Conservation (phyloP, 2,329 filamentous ascomycete genomes). For the Penicillium sp. region DNA sequence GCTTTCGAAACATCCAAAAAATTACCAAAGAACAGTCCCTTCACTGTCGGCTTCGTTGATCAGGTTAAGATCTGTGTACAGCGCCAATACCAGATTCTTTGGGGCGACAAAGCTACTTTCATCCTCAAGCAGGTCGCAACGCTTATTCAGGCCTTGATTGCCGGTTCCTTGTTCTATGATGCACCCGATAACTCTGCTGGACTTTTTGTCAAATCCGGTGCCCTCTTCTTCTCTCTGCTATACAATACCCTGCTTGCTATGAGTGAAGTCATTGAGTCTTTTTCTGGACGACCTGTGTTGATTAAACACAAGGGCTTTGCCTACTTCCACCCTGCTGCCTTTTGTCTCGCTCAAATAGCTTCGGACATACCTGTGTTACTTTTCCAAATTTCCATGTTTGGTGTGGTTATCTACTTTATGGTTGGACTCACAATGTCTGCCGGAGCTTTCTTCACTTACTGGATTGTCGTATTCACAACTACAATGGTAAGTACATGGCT, state of each 20-base stretch:
- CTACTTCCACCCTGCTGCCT: constrained; percentile 55
- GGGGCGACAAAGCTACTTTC: constrained; percentile 64
- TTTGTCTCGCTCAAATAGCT: constrained; percentile 46
- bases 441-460: constrained; percentile 61
- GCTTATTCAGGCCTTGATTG: constrained; percentile 60
- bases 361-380: constrained; percentile 57
- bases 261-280: constrained; percentile 65
- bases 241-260: constrained; percentile 63
- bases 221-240: constrained; percentile 63
- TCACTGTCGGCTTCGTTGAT: constrained; percentile 55
- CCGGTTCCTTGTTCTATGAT: constrained; percentile 67
- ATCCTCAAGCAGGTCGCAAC: constrained; percentile 62
- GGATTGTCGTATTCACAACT: constrained; percentile 52
- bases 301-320: constrained; percentile 60
- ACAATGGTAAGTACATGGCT: constrained; percentile 48
- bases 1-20: constrained; percentile 55
- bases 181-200: constrained; percentile 58
- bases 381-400: constrained; percentile 60
- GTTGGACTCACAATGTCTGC: constrained; percentile 55
- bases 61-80: constrained; percentile 59
- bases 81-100: constrained; percentile 65
- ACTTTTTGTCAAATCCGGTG: constrained; percentile 63
- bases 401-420: constrained; percentile 64
- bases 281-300: constrained; percentile 58
- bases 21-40: constrained; percentile 54